phyloP scores from a whole-genome alignment of 2,329 filamentous ascomycete species.

The Epicoccum sorghinum region DNA sequence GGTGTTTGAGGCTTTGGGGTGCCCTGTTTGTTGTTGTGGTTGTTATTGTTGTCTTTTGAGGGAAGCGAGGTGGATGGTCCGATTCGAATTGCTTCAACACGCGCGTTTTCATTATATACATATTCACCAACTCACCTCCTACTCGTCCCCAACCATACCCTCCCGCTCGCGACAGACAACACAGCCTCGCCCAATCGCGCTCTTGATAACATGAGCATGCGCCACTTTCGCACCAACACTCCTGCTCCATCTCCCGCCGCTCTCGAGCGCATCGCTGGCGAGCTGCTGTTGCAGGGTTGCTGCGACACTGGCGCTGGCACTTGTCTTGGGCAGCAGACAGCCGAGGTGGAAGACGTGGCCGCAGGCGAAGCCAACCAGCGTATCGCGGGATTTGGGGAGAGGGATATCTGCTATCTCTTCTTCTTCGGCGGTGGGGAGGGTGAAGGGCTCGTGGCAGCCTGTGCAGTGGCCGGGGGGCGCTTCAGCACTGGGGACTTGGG shows the following conservation, averaged over 20 bases:
- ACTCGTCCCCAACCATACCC: slow-evolving; percentile 10
- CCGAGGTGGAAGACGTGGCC: slow-evolving; percentile 81
- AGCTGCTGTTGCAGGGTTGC: slow-evolving; percentile 53
- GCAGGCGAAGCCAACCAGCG: slow-evolving; percentile 79
- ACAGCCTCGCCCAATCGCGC: slow-evolving; percentile 68
- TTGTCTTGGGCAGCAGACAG: slow-evolving; percentile 64
- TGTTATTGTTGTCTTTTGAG: too few relatives aligned
- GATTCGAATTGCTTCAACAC: too few relatives aligned
- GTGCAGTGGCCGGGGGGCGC: slow-evolving; percentile 45
- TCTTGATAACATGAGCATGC: slow-evolving; percentile 78
- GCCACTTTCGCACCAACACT: slow-evolving; percentile 66
- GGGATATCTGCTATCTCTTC: slow-evolving; percentile 33
- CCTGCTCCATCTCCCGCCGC: slow-evolving; percentile 56
- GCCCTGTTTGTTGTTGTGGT: too few relatives aligned
- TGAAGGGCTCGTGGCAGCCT: slow-evolving; percentile 41
- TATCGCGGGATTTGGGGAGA: slow-evolving; percentile 57
- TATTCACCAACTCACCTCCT: neutral
- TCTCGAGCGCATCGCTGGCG: slow-evolving; percentile 50
- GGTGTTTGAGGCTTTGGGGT: too few relatives aligned
- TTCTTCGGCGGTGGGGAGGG: slow-evolving; percentile 38
- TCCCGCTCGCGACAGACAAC: slow-evolving; percentile 45
- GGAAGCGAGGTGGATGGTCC: too few relatives aligned
- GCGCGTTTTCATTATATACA: too few relatives aligned
- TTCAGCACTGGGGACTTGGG: slow-evolving; percentile 26
- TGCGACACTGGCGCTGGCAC: slow-evolving; percentile 50